Base-by-base conservation (phyloP, 768 basidiomycete genomes). In the Lactarius deliciosus region DNA sequence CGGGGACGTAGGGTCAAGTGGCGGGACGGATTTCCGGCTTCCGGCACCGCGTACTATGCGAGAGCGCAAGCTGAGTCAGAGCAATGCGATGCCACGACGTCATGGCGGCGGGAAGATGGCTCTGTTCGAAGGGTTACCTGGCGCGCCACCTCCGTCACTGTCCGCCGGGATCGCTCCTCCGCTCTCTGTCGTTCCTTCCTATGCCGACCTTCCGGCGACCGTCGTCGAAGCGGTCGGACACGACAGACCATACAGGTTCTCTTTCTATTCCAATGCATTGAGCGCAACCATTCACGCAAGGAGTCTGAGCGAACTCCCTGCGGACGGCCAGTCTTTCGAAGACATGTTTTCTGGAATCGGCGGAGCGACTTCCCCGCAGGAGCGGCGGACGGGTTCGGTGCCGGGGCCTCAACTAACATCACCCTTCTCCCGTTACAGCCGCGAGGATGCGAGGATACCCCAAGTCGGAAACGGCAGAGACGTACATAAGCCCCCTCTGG, bases 181-280 rank as follows among this genome's bases (percentile, higher is more conserved):
- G 0, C 78, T 79, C 63, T 81, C 78, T 59, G 74, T 69, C 7
- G 77, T 82, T 38, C 79, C 80, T 4, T 83, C 81, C 1, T 75
- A 74, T 40, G 81, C 81, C 20, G 77, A 82, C n/a, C 58, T 83
- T 15, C 68, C 69, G 4, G 30, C 60, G 3, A 34, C 58, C 18
- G 30, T n/a, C 36, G 60, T 40, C 63, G 72, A 9, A 0, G 61
- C 54, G 16, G 69, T 69, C 2, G 77, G 77, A 1, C 89, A 94
- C 69, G 94, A 95, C 73, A 82, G 94, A 72, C 96, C 96, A 10
- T 98, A 98, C 74, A 86, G 97, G 55, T 99, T 98, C 79, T 98
- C 97, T 0, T 99, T 98, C 79, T 99, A 98, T 78, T 98, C 94
- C 20, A 98, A 97, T 73, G 84, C 90, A 5, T 80, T 97, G 58